Evolutionary conservation across 2,329 filamentous ascomycete species (phyloP).

Genomic region (Claviceps quebecensis): DNA sequence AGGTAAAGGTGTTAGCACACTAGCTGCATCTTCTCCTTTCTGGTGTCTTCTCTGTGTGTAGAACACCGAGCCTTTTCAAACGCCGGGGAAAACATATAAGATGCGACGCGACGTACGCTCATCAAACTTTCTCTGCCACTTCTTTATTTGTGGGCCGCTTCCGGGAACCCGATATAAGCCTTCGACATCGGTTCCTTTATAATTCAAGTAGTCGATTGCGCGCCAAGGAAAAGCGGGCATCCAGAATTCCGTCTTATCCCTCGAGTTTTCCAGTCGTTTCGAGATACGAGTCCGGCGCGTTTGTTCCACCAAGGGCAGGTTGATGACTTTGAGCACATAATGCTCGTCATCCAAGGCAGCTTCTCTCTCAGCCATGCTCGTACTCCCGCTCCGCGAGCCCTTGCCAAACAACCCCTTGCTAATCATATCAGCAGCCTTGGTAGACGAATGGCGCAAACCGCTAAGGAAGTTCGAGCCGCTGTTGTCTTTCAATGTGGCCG

Average conservation of each 20-base stretch:
- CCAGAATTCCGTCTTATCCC: conserved; percentile 97
- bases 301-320: conserved; percentile 74
- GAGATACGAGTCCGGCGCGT: conserved; percentile 85
- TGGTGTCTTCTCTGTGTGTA: too few relatives aligned
- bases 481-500: conserved; percentile 44
- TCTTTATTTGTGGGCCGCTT: conserved; percentile 78
- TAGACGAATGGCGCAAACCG: conserved; percentile 58
- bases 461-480: conserved; percentile 50
- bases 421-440: conserved; percentile 65
- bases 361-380: conserved; percentile 50
- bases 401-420: conserved; percentile 77
- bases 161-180: conserved; percentile 87
- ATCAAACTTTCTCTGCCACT: conserved; percentile 86
- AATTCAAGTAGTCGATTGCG: conserved; percentile 92
- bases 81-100: neutral
- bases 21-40: neutral
- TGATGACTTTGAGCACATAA: conserved; percentile 75
- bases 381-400: conserved; percentile 55
- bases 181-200: conserved; percentile 86
- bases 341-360: conserved; percentile 61
- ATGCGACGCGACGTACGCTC: conserved; percentile 40
- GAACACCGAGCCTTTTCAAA: too few relatives aligned
- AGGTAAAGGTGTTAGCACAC: conserved; percentile 1
- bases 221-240: conserved; percentile 94
- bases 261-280: conserved; percentile 71